phyloP scores from a whole-genome alignment of 495 filamentous ascomycete genomes.

The Aspergillus carlsbadensis region DNA sequence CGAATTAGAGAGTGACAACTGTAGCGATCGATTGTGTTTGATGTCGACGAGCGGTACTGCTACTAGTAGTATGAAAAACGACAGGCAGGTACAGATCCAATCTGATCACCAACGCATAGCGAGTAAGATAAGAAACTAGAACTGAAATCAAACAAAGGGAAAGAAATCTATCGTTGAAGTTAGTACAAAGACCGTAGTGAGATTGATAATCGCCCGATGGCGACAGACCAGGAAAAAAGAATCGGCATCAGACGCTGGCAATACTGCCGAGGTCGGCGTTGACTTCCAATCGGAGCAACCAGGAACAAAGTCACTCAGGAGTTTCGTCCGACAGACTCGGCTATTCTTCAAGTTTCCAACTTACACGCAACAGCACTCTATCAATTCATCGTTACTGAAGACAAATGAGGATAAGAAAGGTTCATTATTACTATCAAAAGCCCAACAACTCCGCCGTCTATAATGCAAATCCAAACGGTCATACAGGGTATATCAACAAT shows the following conservation, averaged over 20 bases:
- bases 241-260: neutral
- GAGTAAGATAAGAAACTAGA: no score
- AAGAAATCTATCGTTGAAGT: neutral
- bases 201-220: conserved; percentile 4
- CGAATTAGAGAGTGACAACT: neutral
- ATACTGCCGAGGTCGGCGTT: conserved; percentile 21
- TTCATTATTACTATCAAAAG: conserved; percentile 5
- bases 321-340: no score
- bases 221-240: neutral
- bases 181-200: neutral
- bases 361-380: neutral
- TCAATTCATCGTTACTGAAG: neutral
- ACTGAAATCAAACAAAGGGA: neutral
- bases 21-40: neutral
- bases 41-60: neutral
- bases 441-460: conserved; percentile 18
- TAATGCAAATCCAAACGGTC: conserved; percentile 15
- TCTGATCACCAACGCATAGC: neutral
- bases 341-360: no score
- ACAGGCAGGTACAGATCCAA: neutral
- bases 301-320: no score
- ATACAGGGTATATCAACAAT: conserved; percentile 28
- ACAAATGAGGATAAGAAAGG: neutral
- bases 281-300: conserved; percentile 13
- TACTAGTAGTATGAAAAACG: neutral